Conservation (phyloP, 192 early-diverging fungal species). For the Backusella morwellensis region DNA sequence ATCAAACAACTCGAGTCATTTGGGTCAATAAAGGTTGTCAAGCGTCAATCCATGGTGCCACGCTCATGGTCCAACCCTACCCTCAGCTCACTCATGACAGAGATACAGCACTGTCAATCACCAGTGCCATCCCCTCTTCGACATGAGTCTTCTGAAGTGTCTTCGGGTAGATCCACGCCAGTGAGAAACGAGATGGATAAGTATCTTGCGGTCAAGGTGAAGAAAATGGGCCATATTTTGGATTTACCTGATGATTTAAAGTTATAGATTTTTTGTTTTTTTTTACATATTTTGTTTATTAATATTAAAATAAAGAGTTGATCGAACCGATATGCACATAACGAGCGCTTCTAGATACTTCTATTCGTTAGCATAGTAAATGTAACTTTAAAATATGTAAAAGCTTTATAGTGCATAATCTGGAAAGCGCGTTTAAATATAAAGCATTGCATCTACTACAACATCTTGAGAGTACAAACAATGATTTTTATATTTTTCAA, state of each 20-base stretch:
- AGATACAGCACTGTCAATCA: conserved; percentile 1
- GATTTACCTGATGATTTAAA: conserved; percentile 47
- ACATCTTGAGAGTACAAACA: neutral
- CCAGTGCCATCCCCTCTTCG: neutral
- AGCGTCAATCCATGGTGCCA: conserved; percentile 92
- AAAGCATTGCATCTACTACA: too few relatives aligned
- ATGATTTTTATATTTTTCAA: neutral
- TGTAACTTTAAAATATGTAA: neutral
- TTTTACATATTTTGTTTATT: neutral
- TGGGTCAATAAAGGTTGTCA: conserved; percentile 69
- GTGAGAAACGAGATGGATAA: conserved; percentile 62
- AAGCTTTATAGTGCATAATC: too few relatives aligned
- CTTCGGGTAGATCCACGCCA: neutral
- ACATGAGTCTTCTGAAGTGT: neutral
- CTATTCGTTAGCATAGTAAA: neutral
- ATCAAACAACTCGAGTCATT: conserved; percentile 71
- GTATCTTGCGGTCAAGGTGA: conserved; percentile 87
- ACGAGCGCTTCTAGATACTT: neutral
- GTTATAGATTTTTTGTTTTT: neutral
- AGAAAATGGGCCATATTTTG: conserved; percentile 91
- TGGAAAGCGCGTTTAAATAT: too few relatives aligned
- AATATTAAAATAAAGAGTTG: too few relatives aligned
- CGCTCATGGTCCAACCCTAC: conserved; percentile 65
- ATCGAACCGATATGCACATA: too few relatives aligned
- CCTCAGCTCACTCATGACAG: neutral